A percentile compares a stretch with the other conserved stretches of the same genome.
These are phyloP conservation scores for Pyropia yezoensis DNA, from an alignment of 23 red algal genomes.

Conservation along the genomic window DNA sequence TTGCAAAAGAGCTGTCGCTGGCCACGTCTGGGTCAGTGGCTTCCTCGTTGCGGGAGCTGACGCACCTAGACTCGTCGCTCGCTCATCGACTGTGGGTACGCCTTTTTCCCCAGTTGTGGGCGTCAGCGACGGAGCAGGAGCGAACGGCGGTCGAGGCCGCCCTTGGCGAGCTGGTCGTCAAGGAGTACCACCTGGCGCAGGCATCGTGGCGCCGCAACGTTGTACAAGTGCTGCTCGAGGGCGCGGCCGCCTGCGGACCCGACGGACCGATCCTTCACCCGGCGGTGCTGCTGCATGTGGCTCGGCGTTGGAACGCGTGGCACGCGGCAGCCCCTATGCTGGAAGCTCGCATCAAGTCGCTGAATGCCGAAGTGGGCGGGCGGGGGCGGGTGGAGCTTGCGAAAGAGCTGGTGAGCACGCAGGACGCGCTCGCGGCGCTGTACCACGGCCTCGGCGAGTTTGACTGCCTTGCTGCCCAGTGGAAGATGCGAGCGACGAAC, in stretches of 20 bases:
- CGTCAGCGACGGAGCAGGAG: conserved; percentile 13
- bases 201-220: conserved; percentile 43
- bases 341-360: conserved; percentile 21
- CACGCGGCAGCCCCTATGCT: conserved; percentile 43
- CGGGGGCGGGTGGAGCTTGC: conserved; percentile 3
- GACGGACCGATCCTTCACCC: conserved; percentile 27
- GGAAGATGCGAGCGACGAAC: conserved; percentile 40
- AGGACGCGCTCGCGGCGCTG: conserved; percentile 52
- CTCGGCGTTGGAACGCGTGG: conserved; percentile 75
- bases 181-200: conserved; percentile 75
- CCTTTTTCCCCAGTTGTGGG: conserved; percentile 53
- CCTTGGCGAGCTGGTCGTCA: conserved; percentile 31
- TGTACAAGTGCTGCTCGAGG: conserved; percentile 59
- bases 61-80: conserved; percentile 45
- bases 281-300: conserved; percentile 40
- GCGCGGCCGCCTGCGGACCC: conserved; percentile 18
- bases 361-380: not conserved
- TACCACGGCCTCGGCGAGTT: conserved; percentile 58
- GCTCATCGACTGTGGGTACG: conserved; percentile 30
- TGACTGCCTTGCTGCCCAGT: conserved; percentile 54
- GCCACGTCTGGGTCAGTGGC: conserved; percentile 11
- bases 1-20: too few relatives aligned
- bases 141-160: conserved; percentile 27
- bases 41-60: conserved; percentile 29
- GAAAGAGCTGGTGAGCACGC: conserved; percentile 54